These are phyloP conservation scores for Dryadomyces quercus-mongolicae DNA, from an alignment of 2,329 filamentous ascomycete species.

Conservation along the genomic window DNA sequence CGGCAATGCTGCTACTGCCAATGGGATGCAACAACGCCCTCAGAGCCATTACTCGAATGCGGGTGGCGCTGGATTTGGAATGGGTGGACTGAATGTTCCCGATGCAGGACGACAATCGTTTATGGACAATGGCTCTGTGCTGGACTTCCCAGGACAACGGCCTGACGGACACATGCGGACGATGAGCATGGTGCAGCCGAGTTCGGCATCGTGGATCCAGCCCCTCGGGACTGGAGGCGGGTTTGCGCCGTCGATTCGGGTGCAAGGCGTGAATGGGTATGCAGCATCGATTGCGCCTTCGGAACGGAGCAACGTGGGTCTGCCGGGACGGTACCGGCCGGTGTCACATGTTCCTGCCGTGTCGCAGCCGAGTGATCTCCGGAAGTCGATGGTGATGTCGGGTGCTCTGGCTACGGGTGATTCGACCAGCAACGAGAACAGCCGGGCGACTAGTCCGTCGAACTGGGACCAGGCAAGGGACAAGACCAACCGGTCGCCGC, in stretches of 20 bases:
- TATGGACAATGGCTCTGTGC: constrained; percentile 30
- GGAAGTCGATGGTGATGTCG: constrained; percentile 31
- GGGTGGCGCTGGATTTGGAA: constrained; percentile 18
- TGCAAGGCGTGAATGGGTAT: constrained; percentile 47
- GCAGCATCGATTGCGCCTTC: constrained; percentile 88
- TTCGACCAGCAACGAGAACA: constrained; percentile 2
- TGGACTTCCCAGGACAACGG: constrained; percentile 26
- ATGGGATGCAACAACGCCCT: constrained; percentile 16
- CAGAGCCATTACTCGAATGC: neutral
- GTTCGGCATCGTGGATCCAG: constrained; percentile 45
- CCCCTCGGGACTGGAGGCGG: constrained; percentile 21
- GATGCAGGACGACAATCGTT: constrained; percentile 30
- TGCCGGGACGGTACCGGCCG: constrained; percentile 81
- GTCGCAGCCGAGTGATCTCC: constrained; percentile 16
- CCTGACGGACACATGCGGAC: constrained; percentile 45
- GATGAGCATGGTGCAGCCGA: constrained; percentile 76
- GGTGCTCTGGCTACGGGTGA: constrained; percentile 12
- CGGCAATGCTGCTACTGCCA: constrained; percentile 12
- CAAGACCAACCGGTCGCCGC: constrained; percentile 24
- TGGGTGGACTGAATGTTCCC: constrained; percentile 17
- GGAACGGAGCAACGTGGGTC: constrained; percentile 85
- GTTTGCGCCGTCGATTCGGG: constrained; percentile 38
- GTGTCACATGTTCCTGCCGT: constrained; percentile 53
- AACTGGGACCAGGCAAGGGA: constrained; percentile 17
- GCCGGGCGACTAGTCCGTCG: neutral